Evolutionary conservation across 768 basidiomycete genomes (phyloP).

Genomic region (Russula earlei): DNA sequence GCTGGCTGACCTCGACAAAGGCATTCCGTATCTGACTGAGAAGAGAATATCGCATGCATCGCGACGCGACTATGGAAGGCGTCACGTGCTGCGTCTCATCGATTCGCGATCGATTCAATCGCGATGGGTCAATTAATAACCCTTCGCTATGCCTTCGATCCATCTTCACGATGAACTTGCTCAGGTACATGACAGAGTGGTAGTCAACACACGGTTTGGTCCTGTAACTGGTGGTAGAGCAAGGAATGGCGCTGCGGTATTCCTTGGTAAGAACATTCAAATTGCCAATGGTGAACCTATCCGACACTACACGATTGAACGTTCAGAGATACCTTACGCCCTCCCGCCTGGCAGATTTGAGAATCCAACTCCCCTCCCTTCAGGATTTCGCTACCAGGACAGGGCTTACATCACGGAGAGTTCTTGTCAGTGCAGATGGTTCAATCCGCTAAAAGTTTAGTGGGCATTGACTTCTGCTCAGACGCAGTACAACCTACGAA

Average conservation of each 20-base stretch:
- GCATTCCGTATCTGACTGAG: conserved; percentile 1
- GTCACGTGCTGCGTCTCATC: not conserved
- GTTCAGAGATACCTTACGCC: conserved; percentile 63
- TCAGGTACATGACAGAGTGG: conserved; percentile 32
- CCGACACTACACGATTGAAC: not conserved
- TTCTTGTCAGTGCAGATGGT: conserved; percentile 32
- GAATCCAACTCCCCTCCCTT: conserved; percentile 49
- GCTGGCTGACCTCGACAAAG: conserved; percentile 27
- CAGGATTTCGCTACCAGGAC: conserved; percentile 43
- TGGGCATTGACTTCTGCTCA: conserved; percentile 20
- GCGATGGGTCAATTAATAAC: too few relatives aligned
- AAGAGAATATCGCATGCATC: too few relatives aligned
- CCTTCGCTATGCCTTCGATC: conserved; percentile 16
- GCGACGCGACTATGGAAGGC: too few relatives aligned
- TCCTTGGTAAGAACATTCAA: conserved; percentile 46
- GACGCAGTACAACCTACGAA: conserved; percentile 55
- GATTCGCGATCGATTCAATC: too few relatives aligned
- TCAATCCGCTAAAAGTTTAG: not conserved
- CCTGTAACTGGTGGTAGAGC: conserved; percentile 49
- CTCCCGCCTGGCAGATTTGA: conserved; percentile 55
- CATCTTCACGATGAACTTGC: conserved; percentile 54
- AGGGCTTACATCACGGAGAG: conserved; percentile 53
- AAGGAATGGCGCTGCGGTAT: conserved; percentile 50
- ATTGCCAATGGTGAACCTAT: not conserved
- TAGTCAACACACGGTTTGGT: conserved; percentile 47